phyloP scores from a whole-genome alignment of 345 rosid species.

The Schrenkiella parvula region DNA sequence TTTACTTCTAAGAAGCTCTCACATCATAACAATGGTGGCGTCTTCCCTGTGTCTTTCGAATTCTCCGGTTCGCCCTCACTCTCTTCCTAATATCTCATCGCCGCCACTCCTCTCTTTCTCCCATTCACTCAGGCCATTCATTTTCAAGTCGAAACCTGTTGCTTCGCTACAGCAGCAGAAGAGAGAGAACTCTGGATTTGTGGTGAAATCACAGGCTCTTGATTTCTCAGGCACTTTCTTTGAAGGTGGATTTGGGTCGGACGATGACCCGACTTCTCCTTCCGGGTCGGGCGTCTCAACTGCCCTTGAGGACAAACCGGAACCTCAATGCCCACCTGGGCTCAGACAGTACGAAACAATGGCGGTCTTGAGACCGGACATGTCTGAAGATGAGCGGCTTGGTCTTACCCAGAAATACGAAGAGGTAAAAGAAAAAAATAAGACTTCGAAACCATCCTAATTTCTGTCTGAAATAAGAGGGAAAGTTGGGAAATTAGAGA shows the following conservation, averaged over 20 bases:
- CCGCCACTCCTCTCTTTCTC: constrained; percentile 45
- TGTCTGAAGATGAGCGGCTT: constrained; percentile 92
- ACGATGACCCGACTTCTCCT: constrained; percentile 55
- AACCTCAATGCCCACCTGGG: constrained; percentile 92
- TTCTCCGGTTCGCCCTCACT: constrained; percentile 36
- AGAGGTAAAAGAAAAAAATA: constrained; percentile 78
- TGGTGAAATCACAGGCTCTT: constrained; percentile 55
- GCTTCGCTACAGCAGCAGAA: constrained; percentile 16
- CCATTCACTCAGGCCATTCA: constrained; percentile 37
- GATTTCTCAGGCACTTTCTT: constrained; percentile 79
- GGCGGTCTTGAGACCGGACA: constrained; percentile 87
- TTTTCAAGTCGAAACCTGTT: constrained; percentile 28
- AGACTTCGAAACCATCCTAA: background rate
- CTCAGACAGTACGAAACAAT: constrained; percentile 82
- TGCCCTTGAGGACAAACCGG: constrained; percentile 67
- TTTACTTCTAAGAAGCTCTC: constrained; percentile 9
- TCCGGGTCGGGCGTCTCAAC: constrained; percentile 42
- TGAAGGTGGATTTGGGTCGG: constrained; percentile 68
- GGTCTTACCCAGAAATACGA: constrained; percentile 92
- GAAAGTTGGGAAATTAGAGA: background rate
- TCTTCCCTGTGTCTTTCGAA: constrained; percentile 40
- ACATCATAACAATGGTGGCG: constrained; percentile 43
- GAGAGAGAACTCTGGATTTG: background rate
- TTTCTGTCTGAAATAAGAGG: background rate
- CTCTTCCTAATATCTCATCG: constrained; percentile 31